Base-by-base conservation (phyloP, 805 yeast genomes). In the Tetrapisispora pingtungensis region DNA sequence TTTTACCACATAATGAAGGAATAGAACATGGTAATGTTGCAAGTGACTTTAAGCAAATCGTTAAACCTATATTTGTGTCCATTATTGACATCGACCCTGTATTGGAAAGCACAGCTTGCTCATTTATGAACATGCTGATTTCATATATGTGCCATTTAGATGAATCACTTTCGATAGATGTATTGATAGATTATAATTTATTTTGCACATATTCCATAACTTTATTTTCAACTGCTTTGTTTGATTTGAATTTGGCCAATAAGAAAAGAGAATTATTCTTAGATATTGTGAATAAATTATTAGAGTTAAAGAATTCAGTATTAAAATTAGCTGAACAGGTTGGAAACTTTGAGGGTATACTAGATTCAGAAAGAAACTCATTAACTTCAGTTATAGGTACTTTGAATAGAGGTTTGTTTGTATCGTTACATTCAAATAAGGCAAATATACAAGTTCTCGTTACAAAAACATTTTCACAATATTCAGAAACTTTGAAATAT, bases 381-480 rank as follows among this genome's bases (percentile, higher is more conserved):
- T 70, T 72, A 44, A 47, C 53, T 0, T 44, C 60, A 12, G 49
- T 74, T 1, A 57, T 69, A 10, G 62, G 69, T 4, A 56, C 69
- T 5, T 59, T 75, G 41, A 84, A 80, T 41, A 70, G 76, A 42
- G 73, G 77, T 5, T 53, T 77, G 27, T 65, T 77, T 27, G 53
- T 76, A 19, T 73, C 77, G 1, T 56, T 80, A 10, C 73, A 79
- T 46, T 69, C 78, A 0, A 74, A 74, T 39, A 73, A 70, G 33
- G 55, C 70, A 15, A 78, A 74, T 18, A 69, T 74, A 10, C 78
- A 76, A 54, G 64, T 69, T 33, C 53, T 71, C 17, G 67, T 80
- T 10, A 68, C 72, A 38, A 59, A 65, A n/a, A 68, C 72, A 14
- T 58, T 74, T 44, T 54, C 41, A 31, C 59, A 61, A 14, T 49